These are phyloP conservation scores for Chlorokybus atmophyticus DNA, from an alignment of 139 green algal species.

Conservation along the genomic window DNA sequence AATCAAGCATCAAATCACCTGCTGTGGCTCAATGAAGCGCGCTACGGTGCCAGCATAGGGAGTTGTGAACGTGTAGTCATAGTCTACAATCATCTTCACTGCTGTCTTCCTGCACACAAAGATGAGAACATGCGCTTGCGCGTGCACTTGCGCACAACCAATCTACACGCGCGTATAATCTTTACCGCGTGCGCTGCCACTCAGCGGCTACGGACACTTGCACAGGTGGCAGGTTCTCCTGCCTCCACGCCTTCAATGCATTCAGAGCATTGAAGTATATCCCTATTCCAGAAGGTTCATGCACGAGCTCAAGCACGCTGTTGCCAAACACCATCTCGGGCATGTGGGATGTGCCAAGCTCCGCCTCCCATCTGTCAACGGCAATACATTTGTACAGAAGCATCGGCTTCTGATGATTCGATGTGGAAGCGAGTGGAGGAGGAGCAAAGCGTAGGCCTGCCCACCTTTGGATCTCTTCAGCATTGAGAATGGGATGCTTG, in stretches of 20 bases:
- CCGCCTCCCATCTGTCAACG: conserved; percentile 7
- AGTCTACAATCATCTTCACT: conserved; percentile 20
- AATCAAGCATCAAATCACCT: too few relatives aligned
- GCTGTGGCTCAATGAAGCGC: too few relatives aligned
- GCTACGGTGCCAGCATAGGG: conserved; percentile 20
- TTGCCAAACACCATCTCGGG: conserved; percentile 29
- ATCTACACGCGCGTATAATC: too few relatives aligned
- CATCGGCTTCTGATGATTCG: too few relatives aligned
- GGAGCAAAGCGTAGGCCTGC: too few relatives aligned
- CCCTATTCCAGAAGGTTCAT: conserved; percentile 7
- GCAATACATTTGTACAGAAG: too few relatives aligned
- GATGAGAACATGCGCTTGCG: too few relatives aligned
- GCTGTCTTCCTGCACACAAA: neutral
- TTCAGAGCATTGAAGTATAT: conserved; percentile 28
- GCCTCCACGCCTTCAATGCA: conserved; percentile 21
- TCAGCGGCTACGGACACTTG: conserved; percentile 11
- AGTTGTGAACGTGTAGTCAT: conserved; percentile 39
- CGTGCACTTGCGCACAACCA: too few relatives aligned
- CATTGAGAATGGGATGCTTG: too few relatives aligned
- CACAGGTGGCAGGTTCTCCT: conserved; percentile 17
- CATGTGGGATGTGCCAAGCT: conserved; percentile 10
- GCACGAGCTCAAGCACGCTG: conserved; percentile 18
- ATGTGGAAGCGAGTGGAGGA: too few relatives aligned
- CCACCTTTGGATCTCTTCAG: too few relatives aligned
- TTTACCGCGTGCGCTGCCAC: too few relatives aligned